phyloP scores from a whole-genome alignment of 73 alveolate genomes.

The Paramecium tetraurelia region DNA sequence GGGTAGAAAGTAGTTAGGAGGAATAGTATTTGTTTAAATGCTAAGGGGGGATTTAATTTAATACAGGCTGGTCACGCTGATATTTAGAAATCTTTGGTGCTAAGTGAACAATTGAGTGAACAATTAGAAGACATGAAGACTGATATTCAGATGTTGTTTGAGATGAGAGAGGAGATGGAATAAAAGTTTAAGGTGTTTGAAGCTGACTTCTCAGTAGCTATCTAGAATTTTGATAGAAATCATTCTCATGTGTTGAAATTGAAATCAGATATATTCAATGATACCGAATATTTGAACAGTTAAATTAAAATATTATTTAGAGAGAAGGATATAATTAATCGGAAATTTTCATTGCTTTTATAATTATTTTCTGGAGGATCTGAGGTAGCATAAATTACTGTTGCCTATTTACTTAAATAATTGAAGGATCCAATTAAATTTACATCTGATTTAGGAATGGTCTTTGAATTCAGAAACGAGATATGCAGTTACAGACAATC shows the following conservation, averaged over 20 bases:
- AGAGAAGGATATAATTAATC: background rate
- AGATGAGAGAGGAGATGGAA: background rate
- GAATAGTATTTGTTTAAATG: background rate
- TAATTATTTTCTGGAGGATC: background rate
- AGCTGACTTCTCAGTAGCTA: background rate
- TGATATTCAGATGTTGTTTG: background rate
- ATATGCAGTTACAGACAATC: background rate
- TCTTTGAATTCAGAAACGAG: background rate
- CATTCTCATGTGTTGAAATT: background rate
- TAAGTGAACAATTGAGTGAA: background rate
- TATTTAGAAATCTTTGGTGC: background rate
- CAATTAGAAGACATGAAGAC: background rate
- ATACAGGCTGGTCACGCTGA: background rate
- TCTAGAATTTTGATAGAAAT: background rate
- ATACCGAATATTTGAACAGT: conserved; percentile 1
- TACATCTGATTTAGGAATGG: conserved; percentile 11
- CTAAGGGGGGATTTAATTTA: background rate
- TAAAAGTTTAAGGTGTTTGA: background rate
- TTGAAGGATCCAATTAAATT: background rate
- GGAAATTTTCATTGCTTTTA: background rate
- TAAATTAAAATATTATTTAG: background rate
- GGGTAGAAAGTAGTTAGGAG: background rate
- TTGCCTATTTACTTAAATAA: background rate
- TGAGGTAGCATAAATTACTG: background rate
- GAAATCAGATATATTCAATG: background rate